A percentile compares a stretch with the other conserved stretches of the same genome.
Conservation (phyloP, 2,329 filamentous ascomycete species). For the Colletotrichum musae region DNA sequence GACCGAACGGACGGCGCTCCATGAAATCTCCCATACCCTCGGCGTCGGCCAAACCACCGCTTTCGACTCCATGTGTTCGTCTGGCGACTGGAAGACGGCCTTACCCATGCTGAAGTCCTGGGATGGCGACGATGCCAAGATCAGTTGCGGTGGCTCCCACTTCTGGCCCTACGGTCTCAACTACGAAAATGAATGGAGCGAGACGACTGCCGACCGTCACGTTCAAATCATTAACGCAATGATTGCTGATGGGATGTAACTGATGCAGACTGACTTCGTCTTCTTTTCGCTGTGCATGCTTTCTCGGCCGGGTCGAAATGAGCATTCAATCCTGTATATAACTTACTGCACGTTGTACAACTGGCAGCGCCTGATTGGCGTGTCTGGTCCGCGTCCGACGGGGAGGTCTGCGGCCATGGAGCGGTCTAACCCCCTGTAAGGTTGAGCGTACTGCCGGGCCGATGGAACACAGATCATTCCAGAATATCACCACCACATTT, state of each 20-base stretch:
- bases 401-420: background rate
- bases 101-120: slow-evolving; percentile 55
- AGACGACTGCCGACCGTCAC: slow-evolving; percentile 60
- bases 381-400: too few species aligned
- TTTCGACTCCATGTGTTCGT: slow-evolving; percentile 56
- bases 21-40: slow-evolving; percentile 64
- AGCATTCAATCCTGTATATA: background rate
- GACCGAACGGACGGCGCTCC: slow-evolving; percentile 63
- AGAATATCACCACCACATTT: background rate
- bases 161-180: slow-evolving; percentile 60
- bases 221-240: slow-evolving; percentile 61
- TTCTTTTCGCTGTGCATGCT: slow-evolving; percentile 1
- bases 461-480: background rate
- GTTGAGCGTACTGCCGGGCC: background rate
- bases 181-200: slow-evolving; percentile 61
- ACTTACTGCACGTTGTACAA: too few species aligned
- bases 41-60: slow-evolving; percentile 60
- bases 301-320: background rate
- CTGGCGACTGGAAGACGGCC: slow-evolving; percentile 59
- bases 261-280: background rate
- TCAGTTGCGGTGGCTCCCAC: slow-evolving; percentile 57
- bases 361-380: slow-evolving; percentile 3
- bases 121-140: slow-evolving; percentile 55
- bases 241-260: slow-evolving; percentile 55
- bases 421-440: background rate